Conservation (phyloP, 345 rosid genomes). For the Noccaea bulbosa region DNA sequence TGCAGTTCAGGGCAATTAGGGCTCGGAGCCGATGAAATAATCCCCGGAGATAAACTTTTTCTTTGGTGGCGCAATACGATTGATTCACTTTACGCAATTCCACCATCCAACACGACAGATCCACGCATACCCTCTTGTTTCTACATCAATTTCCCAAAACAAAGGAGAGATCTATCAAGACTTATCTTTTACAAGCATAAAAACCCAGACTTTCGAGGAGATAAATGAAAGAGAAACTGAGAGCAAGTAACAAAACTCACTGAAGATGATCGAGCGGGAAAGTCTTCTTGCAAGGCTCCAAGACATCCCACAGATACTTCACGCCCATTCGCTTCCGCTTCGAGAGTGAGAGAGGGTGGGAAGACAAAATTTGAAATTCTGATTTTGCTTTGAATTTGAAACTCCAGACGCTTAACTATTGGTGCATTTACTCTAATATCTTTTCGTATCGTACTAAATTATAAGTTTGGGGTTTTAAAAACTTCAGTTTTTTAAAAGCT, state of each 20-base stretch:
- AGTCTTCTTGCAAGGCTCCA: slow-evolving; percentile 90
- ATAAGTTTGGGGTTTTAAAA: too few relatives aligned
- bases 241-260: slow-evolving; percentile 43
- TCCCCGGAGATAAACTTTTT: slow-evolving; percentile 66
- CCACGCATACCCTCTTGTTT: slow-evolving; percentile 87
- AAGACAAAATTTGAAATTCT: slow-evolving; percentile 9
- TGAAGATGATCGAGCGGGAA: slow-evolving; percentile 82
- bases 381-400: slow-evolving; percentile 17
- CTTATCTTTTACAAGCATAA: not conserved
- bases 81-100: slow-evolving; percentile 73
- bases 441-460: too few relatives aligned
- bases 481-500: too few relatives aligned
- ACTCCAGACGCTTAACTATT: not conserved
- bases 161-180: not conserved
- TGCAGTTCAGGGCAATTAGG: slow-evolving; percentile 87
- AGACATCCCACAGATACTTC: slow-evolving; percentile 81
- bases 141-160: slow-evolving; percentile 41
- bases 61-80: slow-evolving; percentile 58
- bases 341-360: not conserved
- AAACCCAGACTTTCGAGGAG: not conserved
- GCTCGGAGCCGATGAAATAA: slow-evolving; percentile 91
- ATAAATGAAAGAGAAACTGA: slow-evolving; percentile 4
- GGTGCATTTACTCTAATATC: not conserved
- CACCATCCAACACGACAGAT: slow-evolving; percentile 97
- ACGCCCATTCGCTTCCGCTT: slow-evolving; percentile 63